Evolutionary conservation across 176 grass and related monocot species (phyloP), one percentile per base, ranked within the genome.

Genomic region (Urochloa ruziziensis): DNA sequence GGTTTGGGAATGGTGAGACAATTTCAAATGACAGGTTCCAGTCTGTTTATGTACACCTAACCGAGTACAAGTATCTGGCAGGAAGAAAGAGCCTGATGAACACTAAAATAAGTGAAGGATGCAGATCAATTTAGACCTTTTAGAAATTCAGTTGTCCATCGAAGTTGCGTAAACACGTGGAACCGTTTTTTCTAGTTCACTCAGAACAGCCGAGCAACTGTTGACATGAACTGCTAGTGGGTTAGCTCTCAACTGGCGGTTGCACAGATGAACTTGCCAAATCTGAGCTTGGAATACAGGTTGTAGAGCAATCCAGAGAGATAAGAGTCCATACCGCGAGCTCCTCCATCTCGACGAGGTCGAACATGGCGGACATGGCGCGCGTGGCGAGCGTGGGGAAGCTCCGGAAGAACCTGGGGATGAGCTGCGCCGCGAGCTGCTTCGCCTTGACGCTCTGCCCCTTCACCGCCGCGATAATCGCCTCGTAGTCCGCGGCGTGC

Each of bases 401-500:
- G 83, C 86, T 90, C 63, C 86, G 87, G 80, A 99, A 96, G 84
- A 94, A 99, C 75, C 97, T 87, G 28, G 97, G 97, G 42, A 99
- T 99, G 39, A 99, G 93, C 85, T 99, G 97, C 24, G 97, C 97
- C 2, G 93, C 97, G 39, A 99, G 81, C 85, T 99, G 97, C 85
- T 99, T 99, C 57, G 93, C 93, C 86, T 99, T 99, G 51, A 96
- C 85, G 67, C 91, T 99, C 44, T 94, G 89, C 74, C 97, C 97
- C 87, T 94, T 92, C 51, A 96, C 97, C 6, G 97, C 90, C 39
- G 80, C 63, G 64, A 99, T 87, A 52, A 99, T 99, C 24, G 91
- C 93, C 83, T 94, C 89, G 60, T 99, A 99, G 83, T 99, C 97
- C 51, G 80, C 81, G 47, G 91, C 89, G 82, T 92, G 91, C 97